Conservation (phyloP, 768 basidiomycete species). For the Sutorius australiensis region DNA sequence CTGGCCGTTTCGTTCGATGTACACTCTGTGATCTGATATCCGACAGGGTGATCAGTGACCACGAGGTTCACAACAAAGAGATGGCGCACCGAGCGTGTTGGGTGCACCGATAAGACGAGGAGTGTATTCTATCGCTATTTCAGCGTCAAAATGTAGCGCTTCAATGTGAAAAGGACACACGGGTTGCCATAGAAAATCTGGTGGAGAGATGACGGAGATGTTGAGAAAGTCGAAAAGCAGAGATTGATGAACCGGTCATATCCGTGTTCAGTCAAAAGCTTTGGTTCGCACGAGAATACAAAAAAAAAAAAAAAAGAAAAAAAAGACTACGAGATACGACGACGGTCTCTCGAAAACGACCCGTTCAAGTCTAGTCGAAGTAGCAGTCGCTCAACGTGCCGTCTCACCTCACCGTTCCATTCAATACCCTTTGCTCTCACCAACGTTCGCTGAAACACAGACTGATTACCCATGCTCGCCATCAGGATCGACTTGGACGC, state of each 20-base stretch:
- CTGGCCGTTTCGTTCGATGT: constrained; percentile 83
- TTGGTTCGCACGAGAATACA: background rate
- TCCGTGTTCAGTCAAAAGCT: constrained; percentile 4
- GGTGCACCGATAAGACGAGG: constrained; percentile 81
- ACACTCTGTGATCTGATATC: constrained; percentile 87
- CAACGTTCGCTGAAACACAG: constrained; percentile 46
- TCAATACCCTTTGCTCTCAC: constrained; percentile 51
- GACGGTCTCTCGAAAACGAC: constrained; percentile 64
- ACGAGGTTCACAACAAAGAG: constrained; percentile 4
- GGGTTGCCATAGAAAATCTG: constrained; percentile 41
- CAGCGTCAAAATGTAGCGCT: background rate
- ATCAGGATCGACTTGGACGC: constrained; percentile 71
- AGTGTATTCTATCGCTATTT: constrained; percentile 51
- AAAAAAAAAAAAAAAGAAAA: too few species aligned
- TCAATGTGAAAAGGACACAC: constrained; percentile 11
- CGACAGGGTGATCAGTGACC: constrained; percentile 19
- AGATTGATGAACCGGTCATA: constrained; percentile 25
- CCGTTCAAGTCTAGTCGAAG: constrained; percentile 85
- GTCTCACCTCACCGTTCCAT: constrained; percentile 62
- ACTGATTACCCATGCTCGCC: constrained; percentile 46
- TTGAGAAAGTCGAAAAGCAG: constrained; percentile 51
- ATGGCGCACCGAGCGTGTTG: constrained; percentile 82
- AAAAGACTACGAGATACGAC: too few species aligned
- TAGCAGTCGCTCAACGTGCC: constrained; percentile 79
- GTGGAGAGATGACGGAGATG: constrained; percentile 58